A percentile compares a stretch with the other conserved stretches of the same genome.
Evolutionary conservation across 805 yeast species (phyloP).

Genomic region (Saccharomycopsis capsularis): DNA sequence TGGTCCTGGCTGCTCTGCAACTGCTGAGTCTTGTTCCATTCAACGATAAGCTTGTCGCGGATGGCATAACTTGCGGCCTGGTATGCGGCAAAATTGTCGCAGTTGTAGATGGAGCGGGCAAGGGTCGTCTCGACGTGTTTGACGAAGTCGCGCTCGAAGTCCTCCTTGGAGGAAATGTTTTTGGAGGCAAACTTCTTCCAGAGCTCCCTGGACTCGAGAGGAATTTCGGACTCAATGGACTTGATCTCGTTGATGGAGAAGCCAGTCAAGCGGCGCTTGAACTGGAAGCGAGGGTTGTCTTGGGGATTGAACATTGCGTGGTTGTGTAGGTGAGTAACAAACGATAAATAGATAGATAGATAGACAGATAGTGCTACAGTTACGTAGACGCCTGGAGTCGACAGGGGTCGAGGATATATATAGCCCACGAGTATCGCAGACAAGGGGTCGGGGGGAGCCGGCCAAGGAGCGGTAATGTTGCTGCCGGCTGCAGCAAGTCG

Average conservation of each 20-base stretch:
- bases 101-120: slow-evolving; percentile 87
- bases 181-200: slow-evolving; percentile 68
- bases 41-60: slow-evolving; percentile 71
- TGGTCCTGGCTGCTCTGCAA: slow-evolving; percentile 75
- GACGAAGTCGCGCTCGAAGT: slow-evolving; percentile 63
- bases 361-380: too few relatives aligned
- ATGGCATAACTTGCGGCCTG: slow-evolving; percentile 78
- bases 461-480: background rate
- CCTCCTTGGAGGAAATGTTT: slow-evolving; percentile 36
- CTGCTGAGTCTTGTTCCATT: slow-evolving; percentile 94
- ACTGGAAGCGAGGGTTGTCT: slow-evolving; percentile 24
- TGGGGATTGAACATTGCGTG: background rate
- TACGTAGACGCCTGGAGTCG: too few relatives aligned
- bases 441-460: too few relatives aligned
- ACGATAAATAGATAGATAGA: too few relatives aligned
- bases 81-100: slow-evolving; percentile 89
- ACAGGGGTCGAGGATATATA: too few relatives aligned
- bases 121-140: slow-evolving; percentile 84
- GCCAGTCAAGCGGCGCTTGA: slow-evolving; percentile 79
- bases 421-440: too few relatives aligned
- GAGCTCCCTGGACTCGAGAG: slow-evolving; percentile 63
- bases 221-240: slow-evolving; percentile 75
- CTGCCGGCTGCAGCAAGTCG: background rate
- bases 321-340: too few relatives aligned
- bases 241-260: slow-evolving; percentile 86